Base-by-base conservation (phyloP, 1,284 basidiomycete species). In the Cronartium ribicola region DNA sequence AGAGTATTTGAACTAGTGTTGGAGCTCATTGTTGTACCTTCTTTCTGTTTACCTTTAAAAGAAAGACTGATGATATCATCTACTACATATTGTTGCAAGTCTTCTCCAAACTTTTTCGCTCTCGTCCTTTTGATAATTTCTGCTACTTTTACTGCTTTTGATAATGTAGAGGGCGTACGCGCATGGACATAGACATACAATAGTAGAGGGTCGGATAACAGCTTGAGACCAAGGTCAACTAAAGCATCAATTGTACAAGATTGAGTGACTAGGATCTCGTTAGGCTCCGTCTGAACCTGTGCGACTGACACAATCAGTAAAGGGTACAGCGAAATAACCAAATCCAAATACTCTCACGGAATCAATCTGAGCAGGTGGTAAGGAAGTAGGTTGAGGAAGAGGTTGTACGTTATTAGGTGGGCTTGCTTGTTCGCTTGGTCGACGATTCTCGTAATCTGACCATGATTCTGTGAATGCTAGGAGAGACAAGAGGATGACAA, bases 61-160 rank as follows among this genome's bases (percentile, higher is more conserved):
- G 59, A 29, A 29, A 44, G 67, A 29, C 67, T 68, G 46, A 71
- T 71, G 44, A 71, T 64, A 37, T 71, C 61, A 22, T 72, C 70
- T 13, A 72, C 40, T 10, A 66, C 39, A 51, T 72, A 72, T 66
- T 72, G 70, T 22, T 57, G 55, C 13, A 72, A 62, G 8, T 72
- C 70, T 46, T 72, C 51, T 17, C 55, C 41, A 13, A 39, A 44
- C 8, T 55, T 59, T 57, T 72, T 59, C 1, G 44, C 17, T 10
- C 48, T 37, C 4, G 44, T 51, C 20, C 63, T 62, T 60, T 72
- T 72, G 63, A 72, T 72, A 5, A 14, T n/a, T 37, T 72, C 63
- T 11, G 63, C 70, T 4, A 72, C 20, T 13, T 37, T 43, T 20
- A 63, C 41, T 14, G 63, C 46, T 10, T 8, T 40, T 3, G 62